These are phyloP conservation scores for Vigna radiata DNA, from an alignment of 306 rosid genomes.

Conservation along the genomic window DNA sequence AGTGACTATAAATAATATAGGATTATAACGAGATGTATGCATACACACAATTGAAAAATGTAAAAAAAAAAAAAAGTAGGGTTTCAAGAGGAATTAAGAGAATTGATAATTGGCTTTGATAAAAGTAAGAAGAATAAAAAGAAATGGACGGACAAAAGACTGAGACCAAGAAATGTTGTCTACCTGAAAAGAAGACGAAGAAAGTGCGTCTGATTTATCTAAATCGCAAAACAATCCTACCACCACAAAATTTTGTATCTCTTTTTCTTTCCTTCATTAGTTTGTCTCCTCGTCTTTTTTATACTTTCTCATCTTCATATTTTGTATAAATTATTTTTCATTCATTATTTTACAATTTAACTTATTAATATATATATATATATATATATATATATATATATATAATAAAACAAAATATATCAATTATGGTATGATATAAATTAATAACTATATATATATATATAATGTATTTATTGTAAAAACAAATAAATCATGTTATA, in stretches of 20 bases:
- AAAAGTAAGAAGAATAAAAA: not conserved
- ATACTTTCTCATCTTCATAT: too few relatives aligned
- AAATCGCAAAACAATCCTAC: constrained; percentile 10
- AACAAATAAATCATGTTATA: too few relatives aligned
- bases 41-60: too few relatives aligned
- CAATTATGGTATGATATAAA: too few relatives aligned
- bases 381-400: too few relatives aligned
- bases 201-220: not conserved
- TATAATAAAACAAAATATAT: too few relatives aligned
- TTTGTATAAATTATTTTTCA: too few relatives aligned
- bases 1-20: not conserved
- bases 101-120: not conserved
- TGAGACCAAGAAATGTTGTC: not conserved
- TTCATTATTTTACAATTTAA: too few relatives aligned
- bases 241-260: not conserved
- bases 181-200: constrained; percentile 34
- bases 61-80: not conserved
- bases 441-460: too few relatives aligned
- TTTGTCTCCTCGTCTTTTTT: too few relatives aligned
- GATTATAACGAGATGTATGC: not conserved
- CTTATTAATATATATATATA: too few relatives aligned
- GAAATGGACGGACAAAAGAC: not conserved
- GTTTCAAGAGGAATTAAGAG: constrained; percentile 6
- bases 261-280: not conserved
- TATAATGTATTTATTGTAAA: too few relatives aligned